Evolutionary conservation across 345 rosid genomes (phyloP), one percentile per base, ranked within the genome.

Genomic region (Eucalyptus pumila): DNA sequence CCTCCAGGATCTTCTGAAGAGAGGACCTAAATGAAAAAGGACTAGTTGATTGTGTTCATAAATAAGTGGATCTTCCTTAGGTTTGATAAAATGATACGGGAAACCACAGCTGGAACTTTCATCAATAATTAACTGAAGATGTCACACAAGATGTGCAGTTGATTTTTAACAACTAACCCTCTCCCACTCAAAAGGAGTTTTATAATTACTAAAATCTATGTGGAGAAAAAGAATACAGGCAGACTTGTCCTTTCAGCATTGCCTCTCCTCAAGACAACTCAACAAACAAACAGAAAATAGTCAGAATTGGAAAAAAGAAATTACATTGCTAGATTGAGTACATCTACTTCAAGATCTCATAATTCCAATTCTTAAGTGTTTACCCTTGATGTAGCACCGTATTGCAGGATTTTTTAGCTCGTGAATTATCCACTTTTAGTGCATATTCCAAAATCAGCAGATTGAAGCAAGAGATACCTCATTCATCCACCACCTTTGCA

Each of bases 401-500:
- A 76, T 14, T 21, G 65, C 12, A 32, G 21, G 45, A 52, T 44
- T 40, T 72, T 72, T 32, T 26, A 13, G 14, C 26, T 30, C 14
- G 40, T 62, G 10, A 54, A 89, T 54, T 34, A 27, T 80, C n/a
- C 21, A 40, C 50, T 72, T 60, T n/a, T 8, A 48, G 26, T 67
- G 60, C 11, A 37, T 34, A 40, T 21, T 58, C 49, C 16, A 21
- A 37, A 52, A 86, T 89, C 62, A 37, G 60, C 83, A 85, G 23
- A 42, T 23, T 80, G 72, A 88, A 87, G 81, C 6, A 76, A 88
- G n/a, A 92, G 26, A 85, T 91, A 97, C 99, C 99, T 96, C 97
- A 87, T 91, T 90, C 92, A 44, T 98, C 99, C 89, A 93, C 88
- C 51, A 97, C 96, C 91, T 91, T 97, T 80, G 99, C 96, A 86